A percentile compares a stretch with the other conserved stretches of the same genome.
These are phyloP conservation scores for Petunia hybrid DNA, from an alignment of 305 asterid genomes.

Conservation along the genomic window DNA sequence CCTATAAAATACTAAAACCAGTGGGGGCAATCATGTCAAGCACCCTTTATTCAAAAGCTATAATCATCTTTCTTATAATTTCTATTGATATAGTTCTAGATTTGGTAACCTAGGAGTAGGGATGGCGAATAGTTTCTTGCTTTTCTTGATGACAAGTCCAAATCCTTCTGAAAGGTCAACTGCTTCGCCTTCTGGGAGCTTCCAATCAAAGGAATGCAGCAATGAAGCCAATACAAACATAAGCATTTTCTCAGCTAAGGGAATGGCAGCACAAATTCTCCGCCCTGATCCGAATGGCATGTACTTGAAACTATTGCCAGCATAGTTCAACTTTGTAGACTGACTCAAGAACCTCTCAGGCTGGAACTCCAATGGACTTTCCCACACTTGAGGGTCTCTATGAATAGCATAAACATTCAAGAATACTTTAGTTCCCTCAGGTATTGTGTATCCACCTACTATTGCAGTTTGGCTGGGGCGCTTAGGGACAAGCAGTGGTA, in stretches of 20 bases:
- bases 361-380: conserved; percentile 39
- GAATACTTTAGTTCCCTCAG: conserved; percentile 40
- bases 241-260: conserved; percentile 46
- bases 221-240: conserved; percentile 42
- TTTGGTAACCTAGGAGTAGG: conserved; percentile 31
- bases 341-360: conserved; percentile 52
- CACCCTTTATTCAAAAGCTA: no score
- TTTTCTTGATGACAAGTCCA: conserved; percentile 47
- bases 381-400: conserved; percentile 49
- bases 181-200: conserved; percentile 37
- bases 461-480: conserved; percentile 37
- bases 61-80: not conserved
- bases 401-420: conserved; percentile 43
- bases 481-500: conserved; percentile 46
- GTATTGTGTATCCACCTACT: conserved; percentile 48
- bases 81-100: not conserved
- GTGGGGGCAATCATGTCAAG: not conserved
- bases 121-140: conserved; percentile 32
- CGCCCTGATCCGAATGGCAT: conserved; percentile 58
- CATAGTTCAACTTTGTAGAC: conserved; percentile 33
- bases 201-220: conserved; percentile 54
- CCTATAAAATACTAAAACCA: not conserved
- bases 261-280: conserved; percentile 47
- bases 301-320: conserved; percentile 41
- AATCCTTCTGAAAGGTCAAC: conserved; percentile 41